Conservation (phyloP, 2,329 filamentous ascomycete genomes). For the Rutstroemia sp. region DNA sequence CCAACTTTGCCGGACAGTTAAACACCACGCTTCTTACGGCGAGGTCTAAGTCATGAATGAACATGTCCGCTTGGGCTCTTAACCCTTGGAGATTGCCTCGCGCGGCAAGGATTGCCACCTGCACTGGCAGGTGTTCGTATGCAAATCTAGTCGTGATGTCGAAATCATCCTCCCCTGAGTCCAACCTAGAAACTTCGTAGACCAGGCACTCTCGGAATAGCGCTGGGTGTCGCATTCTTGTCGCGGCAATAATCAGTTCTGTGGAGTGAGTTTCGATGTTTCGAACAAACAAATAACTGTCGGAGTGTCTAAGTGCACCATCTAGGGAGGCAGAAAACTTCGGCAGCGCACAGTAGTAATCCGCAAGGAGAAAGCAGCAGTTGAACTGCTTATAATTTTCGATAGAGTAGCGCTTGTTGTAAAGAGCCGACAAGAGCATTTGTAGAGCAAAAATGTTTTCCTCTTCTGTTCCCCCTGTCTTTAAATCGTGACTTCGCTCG, state of each 20-base stretch:
- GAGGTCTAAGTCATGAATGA: too few species aligned
- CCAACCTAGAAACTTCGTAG: neutral
- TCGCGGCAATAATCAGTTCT: neutral
- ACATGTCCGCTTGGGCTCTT: too few species aligned
- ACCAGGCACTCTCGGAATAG: constrained; percentile 7
- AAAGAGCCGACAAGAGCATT: neutral
- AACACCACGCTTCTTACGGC: too few species aligned
- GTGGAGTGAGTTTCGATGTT: neutral
- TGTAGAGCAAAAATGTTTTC: too few species aligned
- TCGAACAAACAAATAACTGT: too few species aligned
- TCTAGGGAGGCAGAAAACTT: neutral
- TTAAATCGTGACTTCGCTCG: neutral
- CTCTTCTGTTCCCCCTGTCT: neutral
- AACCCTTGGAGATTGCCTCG: too few species aligned
- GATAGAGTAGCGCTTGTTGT: neutral
- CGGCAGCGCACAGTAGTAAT: neutral
- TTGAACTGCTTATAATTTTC: neutral
- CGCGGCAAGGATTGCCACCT: too few species aligned
- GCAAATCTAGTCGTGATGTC: neutral
- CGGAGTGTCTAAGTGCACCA: neutral
- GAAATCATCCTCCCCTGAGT: neutral
- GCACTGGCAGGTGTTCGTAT: neutral
- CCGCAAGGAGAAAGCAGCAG: neutral
- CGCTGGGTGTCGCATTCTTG: neutral
- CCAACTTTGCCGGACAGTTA: too few species aligned